Evolutionary conservation across 257 asterid genomes (phyloP).

Genomic region (Solanum habrochaites): DNA sequence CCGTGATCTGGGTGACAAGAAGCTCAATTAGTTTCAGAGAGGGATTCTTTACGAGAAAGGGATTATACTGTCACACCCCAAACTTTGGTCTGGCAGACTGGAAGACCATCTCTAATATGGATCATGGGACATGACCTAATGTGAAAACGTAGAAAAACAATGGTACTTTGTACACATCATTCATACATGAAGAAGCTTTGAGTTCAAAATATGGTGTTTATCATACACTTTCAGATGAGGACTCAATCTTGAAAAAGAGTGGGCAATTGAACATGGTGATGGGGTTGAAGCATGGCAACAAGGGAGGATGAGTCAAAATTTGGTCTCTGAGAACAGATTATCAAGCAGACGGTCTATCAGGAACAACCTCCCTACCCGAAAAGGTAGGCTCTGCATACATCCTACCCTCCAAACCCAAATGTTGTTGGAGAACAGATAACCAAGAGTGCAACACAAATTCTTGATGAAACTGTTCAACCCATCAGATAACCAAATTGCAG

Average conservation of each 20-base stretch:
- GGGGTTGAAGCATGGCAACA: background rate
- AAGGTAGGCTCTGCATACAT: background rate
- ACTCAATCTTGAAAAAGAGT: background rate
- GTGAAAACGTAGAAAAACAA: background rate
- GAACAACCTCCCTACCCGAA: background rate
- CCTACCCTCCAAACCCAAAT: background rate
- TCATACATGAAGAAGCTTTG: background rate
- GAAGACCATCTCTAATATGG: background rate
- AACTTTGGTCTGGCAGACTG: background rate
- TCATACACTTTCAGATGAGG: background rate
- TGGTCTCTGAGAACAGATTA: background rate
- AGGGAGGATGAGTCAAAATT: background rate
- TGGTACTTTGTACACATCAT: background rate
- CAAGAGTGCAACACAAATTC: background rate
- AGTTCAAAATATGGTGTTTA: background rate
- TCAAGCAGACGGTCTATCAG: background rate
- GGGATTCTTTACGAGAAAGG: background rate
- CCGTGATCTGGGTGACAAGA: background rate
- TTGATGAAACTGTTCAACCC: background rate
- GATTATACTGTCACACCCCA: background rate
- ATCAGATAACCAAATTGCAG: background rate
- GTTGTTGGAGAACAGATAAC: background rate
- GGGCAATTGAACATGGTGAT: background rate
- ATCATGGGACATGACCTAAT: background rate
- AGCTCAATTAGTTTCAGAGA: background rate